Base-by-base conservation (phyloP, 768 basidiomycete genomes). In the Boletus speciosus region DNA sequence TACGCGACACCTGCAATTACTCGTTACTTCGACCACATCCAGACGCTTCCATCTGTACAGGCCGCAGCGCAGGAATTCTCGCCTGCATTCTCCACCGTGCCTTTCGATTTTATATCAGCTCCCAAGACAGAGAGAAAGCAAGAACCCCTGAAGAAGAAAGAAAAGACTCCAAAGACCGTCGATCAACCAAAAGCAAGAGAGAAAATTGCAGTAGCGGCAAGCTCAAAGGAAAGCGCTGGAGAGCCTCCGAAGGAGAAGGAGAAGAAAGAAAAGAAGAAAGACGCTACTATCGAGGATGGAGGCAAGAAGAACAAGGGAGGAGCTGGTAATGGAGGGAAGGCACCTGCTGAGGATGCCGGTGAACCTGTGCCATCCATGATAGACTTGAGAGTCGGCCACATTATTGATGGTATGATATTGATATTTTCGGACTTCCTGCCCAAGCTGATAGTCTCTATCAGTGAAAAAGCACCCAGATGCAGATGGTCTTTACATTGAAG, bases 391-490 rank as follows among this genome's bases (percentile, higher is more conserved):
- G 93, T 99, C 4, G 96, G 97, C 4, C 86, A 84, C 61, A 96
- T 98, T 58, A 74, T 98, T 16, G 90, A 97, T 67, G 84, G 94
- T 96, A 61, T 66, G 83, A 71, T 32, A 10, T 32, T 66, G 83
- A 71, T 32, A 10, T 32, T 32, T n/a, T 39, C 15, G 7, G 40
- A 25, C 11, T 15, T 38, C 14, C 23, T 25, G 27, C 31, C n/a
- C 32, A 23, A 9, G 43, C 58, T 59, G 34, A 67, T 34, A 15
- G 36, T 9, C 29, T 43, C 52, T 27, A 51, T 60, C 65, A 96
- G 96, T 98, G 63, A 85, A 84, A 73, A 92, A 90, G 64, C 97
- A 99, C 67, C 96, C 97, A 15, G 97, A 99, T 66, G 97, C 97
- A 3, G 97, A 98, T 65, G 85, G 92, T 47, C 80, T 99, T n/a